Evolutionary conservation across 495 filamentous ascomycete species (phyloP).

Genomic region (Chaetomium tenue): DNA sequence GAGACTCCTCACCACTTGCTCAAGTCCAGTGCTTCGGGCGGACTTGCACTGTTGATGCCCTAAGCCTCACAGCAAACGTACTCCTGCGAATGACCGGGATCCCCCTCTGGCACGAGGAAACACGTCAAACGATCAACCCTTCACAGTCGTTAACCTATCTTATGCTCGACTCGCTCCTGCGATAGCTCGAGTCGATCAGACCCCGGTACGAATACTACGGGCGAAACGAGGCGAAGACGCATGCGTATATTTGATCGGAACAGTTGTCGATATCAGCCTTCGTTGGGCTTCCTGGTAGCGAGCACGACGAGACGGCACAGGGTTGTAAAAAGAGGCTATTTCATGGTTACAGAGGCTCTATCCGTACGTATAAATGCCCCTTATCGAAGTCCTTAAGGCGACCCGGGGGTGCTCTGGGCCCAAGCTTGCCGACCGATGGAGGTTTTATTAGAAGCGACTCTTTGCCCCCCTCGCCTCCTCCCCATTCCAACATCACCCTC

Average conservation of each 20-base stretch:
- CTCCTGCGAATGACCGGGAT: no score
- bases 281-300: not conserved
- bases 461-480: no score
- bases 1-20: not conserved
- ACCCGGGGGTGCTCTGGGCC: no score
- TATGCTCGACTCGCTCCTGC: no score
- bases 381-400: not conserved
- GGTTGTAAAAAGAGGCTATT: not conserved
- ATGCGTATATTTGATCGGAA: not conserved
- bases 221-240: not conserved
- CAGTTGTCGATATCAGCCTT: not conserved
- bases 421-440: no score
- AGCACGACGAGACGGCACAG: not conserved
- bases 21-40: not conserved
- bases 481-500: not conserved
- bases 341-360: not conserved
- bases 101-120: no score
- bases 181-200: no score
- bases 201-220: not conserved
- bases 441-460: no score
- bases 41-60: not conserved
- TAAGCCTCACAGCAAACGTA: constrained; percentile 1
- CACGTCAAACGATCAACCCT: no score
- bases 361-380: not conserved
- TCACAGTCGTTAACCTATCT: no score